Conservation (phyloP, 331 rosid species). For the Arachis monticola region DNA sequence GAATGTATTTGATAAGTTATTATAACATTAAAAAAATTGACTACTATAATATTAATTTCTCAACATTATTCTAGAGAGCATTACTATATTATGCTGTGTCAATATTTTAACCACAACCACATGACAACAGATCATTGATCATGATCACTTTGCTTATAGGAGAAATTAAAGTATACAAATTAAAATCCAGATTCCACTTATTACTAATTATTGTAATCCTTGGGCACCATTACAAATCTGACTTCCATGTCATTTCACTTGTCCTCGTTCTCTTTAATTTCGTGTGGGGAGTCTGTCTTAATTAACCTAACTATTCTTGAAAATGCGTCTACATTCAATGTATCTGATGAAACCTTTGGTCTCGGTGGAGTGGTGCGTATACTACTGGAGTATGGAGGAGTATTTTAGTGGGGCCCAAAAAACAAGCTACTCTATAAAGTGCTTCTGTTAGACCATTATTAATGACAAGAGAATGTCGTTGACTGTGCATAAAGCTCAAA, state of each 20-base stretch:
- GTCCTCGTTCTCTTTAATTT: slow-evolving; percentile 17
- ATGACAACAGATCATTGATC: neutral
- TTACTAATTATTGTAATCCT: slow-evolving; percentile 6
- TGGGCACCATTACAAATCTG: slow-evolving; percentile 18
- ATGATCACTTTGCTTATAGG: neutral
- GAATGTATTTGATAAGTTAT: no score
- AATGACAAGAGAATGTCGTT: slow-evolving; percentile 29
- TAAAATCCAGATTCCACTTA: neutral
- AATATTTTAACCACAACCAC: no score
- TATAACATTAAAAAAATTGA: no score
- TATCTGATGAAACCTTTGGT: slow-evolving; percentile 14
- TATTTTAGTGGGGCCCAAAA: slow-evolving; percentile 28
- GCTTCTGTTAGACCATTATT: slow-evolving; percentile 33
- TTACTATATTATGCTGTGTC: no score
- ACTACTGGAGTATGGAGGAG: neutral
- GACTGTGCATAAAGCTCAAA: slow-evolving; percentile 3
- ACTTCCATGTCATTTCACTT: slow-evolving; percentile 32
- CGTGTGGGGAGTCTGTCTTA: slow-evolving; percentile 7
- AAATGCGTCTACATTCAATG: slow-evolving; percentile 53
- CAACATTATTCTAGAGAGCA: no score
- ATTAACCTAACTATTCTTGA: slow-evolving; percentile 10
- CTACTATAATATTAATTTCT: no score
- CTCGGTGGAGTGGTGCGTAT: neutral
- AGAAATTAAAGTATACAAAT: neutral
- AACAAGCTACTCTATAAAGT: neutral